Conservation (phyloP, 306 rosid species). For the Prunus mira region DNA sequence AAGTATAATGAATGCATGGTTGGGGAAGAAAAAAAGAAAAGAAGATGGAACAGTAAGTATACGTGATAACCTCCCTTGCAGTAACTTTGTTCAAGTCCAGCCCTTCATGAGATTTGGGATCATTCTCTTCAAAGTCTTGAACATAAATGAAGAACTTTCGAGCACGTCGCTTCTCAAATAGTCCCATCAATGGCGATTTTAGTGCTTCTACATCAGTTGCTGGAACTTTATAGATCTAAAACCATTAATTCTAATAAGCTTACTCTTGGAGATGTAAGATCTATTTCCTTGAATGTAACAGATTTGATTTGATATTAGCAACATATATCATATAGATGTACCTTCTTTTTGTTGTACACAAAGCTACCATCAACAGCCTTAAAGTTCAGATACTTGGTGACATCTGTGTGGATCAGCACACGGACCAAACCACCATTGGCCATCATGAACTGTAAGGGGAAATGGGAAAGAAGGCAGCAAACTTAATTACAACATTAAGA, state of each 20-base stretch:
- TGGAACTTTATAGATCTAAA: conserved; percentile 70
- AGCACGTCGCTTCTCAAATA: conserved; percentile 86
- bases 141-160: conserved; percentile 73
- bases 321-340: not conserved
- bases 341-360: conserved; percentile 81
- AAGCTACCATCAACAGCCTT: conserved; percentile 85
- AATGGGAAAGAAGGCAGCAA: too few relatives aligned
- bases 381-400: conserved; percentile 69
- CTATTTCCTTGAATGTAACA: too few relatives aligned
- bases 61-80: conserved; percentile 65
- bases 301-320: too few relatives aligned
- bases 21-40: not conserved
- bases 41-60: conserved; percentile 24
- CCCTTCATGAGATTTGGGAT: conserved; percentile 79
- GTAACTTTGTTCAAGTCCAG: conserved; percentile 63
- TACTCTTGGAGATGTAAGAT: too few relatives aligned
- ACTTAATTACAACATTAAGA: too few relatives aligned
- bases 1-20: too few relatives aligned
- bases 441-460: conserved; percentile 66
- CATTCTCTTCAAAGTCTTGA: conserved; percentile 63
- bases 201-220: conserved; percentile 79
- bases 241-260: not conserved
- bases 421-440: conserved; percentile 77
- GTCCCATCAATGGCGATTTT: conserved; percentile 68
- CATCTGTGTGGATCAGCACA: conserved; percentile 79